Evolutionary conservation across 768 basidiomycete species (phyloP).

Genomic region (Phlebiopsis gigantea): DNA sequence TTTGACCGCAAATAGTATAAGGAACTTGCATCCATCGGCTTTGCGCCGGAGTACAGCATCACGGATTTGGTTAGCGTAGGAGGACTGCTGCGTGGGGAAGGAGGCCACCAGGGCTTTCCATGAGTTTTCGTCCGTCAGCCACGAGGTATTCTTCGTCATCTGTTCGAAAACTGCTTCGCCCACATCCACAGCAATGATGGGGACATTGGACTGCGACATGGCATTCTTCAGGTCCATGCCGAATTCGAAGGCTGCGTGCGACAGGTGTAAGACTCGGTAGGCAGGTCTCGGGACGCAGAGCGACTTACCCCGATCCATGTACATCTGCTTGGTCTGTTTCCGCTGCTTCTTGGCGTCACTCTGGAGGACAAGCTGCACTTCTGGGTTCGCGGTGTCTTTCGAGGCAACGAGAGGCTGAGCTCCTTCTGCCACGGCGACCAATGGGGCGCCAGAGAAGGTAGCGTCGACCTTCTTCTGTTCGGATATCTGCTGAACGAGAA

Average conservation of each 20-base stretch:
- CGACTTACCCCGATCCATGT: slow-evolving; percentile 57
- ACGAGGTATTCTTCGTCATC: slow-evolving; percentile 50
- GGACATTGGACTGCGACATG: slow-evolving; percentile 48
- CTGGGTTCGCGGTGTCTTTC: slow-evolving; percentile 30
- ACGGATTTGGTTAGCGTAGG: slow-evolving; percentile 63
- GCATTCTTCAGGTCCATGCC: slow-evolving; percentile 51
- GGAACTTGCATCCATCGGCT: slow-evolving; percentile 54
- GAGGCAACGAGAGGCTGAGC: slow-evolving; percentile 27
- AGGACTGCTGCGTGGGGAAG: slow-evolving; percentile 53
- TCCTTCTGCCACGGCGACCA: slow-evolving; percentile 31
- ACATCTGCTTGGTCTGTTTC: slow-evolving; percentile 65
- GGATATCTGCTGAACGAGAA: slow-evolving; percentile 71
- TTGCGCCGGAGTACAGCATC: slow-evolving; percentile 61
- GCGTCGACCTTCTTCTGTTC: slow-evolving; percentile 76
- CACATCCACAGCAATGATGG: slow-evolving; percentile 71
- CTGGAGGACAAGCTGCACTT: slow-evolving; percentile 63
- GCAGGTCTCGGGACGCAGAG: neutral
- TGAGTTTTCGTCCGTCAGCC: slow-evolving; percentile 72
- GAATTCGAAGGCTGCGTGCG: slow-evolving; percentile 57
- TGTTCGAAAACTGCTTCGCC: slow-evolving; percentile 53
- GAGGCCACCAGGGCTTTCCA: slow-evolving; percentile 56
- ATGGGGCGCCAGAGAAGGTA: slow-evolving; percentile 52
- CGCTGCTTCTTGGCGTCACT: slow-evolving; percentile 69
- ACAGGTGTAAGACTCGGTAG: neutral
- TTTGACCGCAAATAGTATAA: slow-evolving; percentile 60